Conservation (phyloP, 2,329 filamentous ascomycete genomes). For the Colletotrichum sp. region DNA sequence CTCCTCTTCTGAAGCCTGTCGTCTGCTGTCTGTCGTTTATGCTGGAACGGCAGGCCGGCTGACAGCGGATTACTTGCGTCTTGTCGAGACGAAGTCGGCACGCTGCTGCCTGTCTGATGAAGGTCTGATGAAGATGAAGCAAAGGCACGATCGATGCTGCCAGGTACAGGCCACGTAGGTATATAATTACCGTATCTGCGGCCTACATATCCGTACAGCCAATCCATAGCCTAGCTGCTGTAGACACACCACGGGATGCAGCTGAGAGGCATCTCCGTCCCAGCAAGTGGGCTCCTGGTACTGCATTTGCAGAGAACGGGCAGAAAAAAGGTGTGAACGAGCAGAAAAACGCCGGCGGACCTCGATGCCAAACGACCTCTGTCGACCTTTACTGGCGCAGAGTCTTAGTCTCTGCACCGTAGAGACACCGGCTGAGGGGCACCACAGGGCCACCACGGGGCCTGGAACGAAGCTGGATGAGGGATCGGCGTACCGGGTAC, state of each 20-base stretch:
- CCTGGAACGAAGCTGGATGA: slow-evolving; percentile 14
- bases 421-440: slow-evolving; percentile 5
- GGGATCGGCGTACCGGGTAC: slow-evolving; percentile 12
- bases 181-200: not conserved
- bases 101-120: not conserved
- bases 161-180: not conserved
- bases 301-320: not conserved
- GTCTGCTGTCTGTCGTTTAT: not conserved
- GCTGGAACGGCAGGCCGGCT: not conserved
- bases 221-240: not conserved
- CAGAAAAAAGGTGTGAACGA: slow-evolving; percentile 6
- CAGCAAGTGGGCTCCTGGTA: slow-evolving; percentile 5
- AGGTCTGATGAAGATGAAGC: not conserved
- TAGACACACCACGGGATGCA: not conserved
- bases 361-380: not conserved
- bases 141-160: not conserved
- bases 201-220: not conserved
- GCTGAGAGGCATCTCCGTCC: not conserved
- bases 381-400: not conserved
- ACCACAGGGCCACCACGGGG: not conserved
- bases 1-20: not conserved
- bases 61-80: not conserved
- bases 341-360: not conserved
- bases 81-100: not conserved
- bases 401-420: not conserved